These are phyloP conservation scores for Venturiaceae sp. DNA, from an alignment of 2,329 filamentous ascomycete genomes.

Conservation along the genomic window DNA sequence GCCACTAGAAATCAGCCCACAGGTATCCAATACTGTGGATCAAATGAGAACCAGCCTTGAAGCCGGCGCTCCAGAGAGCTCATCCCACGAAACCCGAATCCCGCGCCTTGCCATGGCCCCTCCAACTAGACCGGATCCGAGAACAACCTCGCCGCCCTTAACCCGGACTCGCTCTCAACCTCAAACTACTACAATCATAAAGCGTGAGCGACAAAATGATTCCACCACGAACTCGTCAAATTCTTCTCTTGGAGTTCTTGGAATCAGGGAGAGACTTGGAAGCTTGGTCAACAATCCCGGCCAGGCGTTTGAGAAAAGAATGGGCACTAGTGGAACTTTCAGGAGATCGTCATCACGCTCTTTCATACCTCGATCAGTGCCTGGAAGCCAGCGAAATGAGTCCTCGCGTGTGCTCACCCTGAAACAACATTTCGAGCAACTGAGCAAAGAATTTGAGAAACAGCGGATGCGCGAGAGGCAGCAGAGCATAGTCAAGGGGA, in stretches of 20 bases:
- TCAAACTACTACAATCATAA: background rate
- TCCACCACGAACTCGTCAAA: background rate
- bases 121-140: background rate
- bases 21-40: conserved; percentile 6
- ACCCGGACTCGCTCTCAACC: conserved; percentile 5
- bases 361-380: conserved; percentile 79
- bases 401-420: conserved; percentile 80
- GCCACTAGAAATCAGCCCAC: background rate
- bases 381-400: conserved; percentile 31
- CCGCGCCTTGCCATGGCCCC: conserved; percentile 1
- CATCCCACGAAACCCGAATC: conserved; percentile 2
- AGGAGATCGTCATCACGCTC: conserved; percentile 41
- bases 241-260: background rate
- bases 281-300: conserved; percentile 5
- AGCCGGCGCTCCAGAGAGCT: background rate
- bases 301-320: conserved; percentile 4
- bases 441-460: conserved; percentile 93
- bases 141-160: background rate
- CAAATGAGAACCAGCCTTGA: conserved; percentile 4
- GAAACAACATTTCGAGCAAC: conserved; percentile 90
- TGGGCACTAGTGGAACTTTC: background rate
- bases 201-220: background rate
- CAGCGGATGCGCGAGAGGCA: conserved; percentile 80
- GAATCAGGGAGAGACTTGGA: conserved; percentile 3
- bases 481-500: conserved; percentile 67